Evolutionary conservation across 2,329 filamentous ascomycete species (phyloP).

Genomic region (Plectosphaerella sp.): DNA sequence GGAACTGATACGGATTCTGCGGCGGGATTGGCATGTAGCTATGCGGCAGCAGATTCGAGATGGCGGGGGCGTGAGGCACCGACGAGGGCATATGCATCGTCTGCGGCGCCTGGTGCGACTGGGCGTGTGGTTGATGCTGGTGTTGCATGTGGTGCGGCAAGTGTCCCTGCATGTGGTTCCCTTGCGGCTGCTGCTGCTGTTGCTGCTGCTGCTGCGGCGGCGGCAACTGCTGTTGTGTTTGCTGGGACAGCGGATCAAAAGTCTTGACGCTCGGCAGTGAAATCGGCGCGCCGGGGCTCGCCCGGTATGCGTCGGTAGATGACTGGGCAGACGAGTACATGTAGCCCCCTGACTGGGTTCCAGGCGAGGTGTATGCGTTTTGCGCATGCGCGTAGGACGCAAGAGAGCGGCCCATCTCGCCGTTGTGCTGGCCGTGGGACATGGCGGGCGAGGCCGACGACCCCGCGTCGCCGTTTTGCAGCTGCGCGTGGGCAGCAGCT

Average conservation of each 20-base stretch:
- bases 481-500: not conserved
- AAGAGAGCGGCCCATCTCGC: conserved; percentile 10
- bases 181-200: conserved; percentile 10
- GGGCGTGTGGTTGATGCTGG: not conserved
- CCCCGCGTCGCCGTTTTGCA: conserved; percentile 13
- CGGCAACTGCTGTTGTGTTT: conserved; percentile 9
- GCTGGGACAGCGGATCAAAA: conserved; percentile 27
- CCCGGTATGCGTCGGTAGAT: conserved; percentile 30
- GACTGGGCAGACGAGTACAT: conserved; percentile 10
- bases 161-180: not conserved
- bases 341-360: not conserved
- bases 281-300: conserved; percentile 24
- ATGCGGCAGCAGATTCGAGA: not conserved
- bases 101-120: conserved; percentile 22
- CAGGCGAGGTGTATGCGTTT: conserved; percentile 5
- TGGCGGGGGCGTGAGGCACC: conserved; percentile 33
- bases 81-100: conserved; percentile 28
- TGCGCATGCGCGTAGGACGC: conserved; percentile 12
- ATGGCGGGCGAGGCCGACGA: conserved; percentile 14
- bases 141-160: conserved; percentile 5
- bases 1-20: conserved; percentile 30
- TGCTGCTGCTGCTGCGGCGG: conserved; percentile 17
- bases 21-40: conserved; percentile 20
- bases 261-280: conserved; percentile 39
- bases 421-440: conserved; percentile 13